Evolutionary conservation across 176 grass and related monocot species (phyloP).

Genomic region (Carex parvula): DNA sequence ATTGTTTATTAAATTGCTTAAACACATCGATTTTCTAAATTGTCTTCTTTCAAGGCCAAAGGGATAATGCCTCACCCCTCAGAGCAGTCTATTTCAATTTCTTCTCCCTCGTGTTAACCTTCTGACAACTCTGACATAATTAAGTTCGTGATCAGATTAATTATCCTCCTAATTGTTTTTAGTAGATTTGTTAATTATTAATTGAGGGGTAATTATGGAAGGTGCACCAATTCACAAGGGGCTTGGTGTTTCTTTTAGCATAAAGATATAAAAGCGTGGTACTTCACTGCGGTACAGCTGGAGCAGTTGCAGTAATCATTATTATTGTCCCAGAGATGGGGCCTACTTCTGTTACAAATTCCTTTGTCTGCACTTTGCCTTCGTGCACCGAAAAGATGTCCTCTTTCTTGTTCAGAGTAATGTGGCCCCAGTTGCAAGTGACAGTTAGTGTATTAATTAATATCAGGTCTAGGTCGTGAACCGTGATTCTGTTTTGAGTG

Average conservation of each 20-base stretch:
- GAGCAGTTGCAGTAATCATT: constrained; percentile 24
- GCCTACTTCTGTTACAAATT: constrained; percentile 1
- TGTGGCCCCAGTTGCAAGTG: background rate
- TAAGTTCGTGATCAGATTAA: background rate
- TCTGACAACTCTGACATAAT: background rate
- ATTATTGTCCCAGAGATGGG: constrained; percentile 8
- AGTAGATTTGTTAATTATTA: background rate
- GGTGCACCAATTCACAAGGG: background rate
- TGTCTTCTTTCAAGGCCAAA: background rate
- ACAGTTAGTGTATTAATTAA: background rate
- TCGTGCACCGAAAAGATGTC: background rate
- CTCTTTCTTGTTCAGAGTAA: background rate
- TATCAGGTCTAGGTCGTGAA: background rate
- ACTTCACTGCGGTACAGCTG: constrained; percentile 26
- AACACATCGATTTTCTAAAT: constrained; percentile 23
- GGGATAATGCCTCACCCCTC: background rate
- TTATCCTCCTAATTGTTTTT: background rate
- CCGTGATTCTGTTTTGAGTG: background rate
- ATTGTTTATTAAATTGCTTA: constrained; percentile 13
- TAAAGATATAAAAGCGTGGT: constrained; percentile 28
- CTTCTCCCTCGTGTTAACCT: background rate
- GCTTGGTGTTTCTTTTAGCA: background rate
- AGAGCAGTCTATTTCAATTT: background rate
- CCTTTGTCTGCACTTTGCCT: constrained; percentile 11
- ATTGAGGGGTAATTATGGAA: constrained; percentile 10